Base-by-base conservation (phyloP, 108 stramenopile species). In the Stephanodiscus triporus region DNA sequence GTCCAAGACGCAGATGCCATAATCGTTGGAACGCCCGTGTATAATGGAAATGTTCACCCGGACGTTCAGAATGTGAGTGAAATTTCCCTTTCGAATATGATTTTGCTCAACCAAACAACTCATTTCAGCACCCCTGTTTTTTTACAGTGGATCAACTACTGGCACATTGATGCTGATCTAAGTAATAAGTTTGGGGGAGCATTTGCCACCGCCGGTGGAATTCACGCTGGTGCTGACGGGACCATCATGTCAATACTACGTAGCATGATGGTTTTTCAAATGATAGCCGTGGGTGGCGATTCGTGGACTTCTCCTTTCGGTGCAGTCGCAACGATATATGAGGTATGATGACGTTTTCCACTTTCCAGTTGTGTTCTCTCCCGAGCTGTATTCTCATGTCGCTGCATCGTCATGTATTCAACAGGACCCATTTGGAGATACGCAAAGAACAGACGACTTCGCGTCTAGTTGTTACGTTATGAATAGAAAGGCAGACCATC, bases 171-270 rank as follows among this genome's bases (percentile, higher is more conserved):
- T 51, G 70, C 66, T n/a, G 75, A 82, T 48, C 34, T 71, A 37
- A 57, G 71, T 40, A 78, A 63, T 48, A 82, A 82, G 36, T 64
- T 82, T 26, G 81, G 81, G 13, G 81, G 72, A 53, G 81, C 81
- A 38, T 82, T 82, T 57, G 81, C 69, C 73, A 73, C 73, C 8
- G 82, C 77, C n/a, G 82, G 82, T 6, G 82, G 82, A 19, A 73
- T 83, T 11, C 62, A 74, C 30, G 82, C 82, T 29, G 82, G 82
- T 11, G 72, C 77, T 10, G 82, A 83, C 20, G 63, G 68, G 29
- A 65, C 77, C 10, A 70, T 79, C 37, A 66, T 75, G 68, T 62
- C 65, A 26, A 67, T 83, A 22, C 27, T 83, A 6, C 66, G 76
- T 8, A 47, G 62, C 8, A 68, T 83, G 78, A 78, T 83, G 77